Percentiles rank a stretch among this genome's conserved stretches.
phyloP scores from a whole-genome alignment of 2,329 filamentous ascomycete genomes.

The Fusarium siculi region DNA sequence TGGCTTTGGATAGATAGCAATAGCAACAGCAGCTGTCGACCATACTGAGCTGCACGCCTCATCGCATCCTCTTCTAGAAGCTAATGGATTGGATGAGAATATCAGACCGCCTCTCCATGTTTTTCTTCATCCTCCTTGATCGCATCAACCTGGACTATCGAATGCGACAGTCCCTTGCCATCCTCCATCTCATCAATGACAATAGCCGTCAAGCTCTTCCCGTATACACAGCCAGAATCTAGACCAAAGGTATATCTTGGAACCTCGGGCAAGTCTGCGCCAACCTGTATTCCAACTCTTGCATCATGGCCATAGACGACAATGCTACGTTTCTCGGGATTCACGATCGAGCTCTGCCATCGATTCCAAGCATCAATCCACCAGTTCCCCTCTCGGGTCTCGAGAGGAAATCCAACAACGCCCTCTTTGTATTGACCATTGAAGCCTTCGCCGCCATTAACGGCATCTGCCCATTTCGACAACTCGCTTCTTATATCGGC shows the following conservation, averaged over 20 bases:
- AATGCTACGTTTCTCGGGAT: slow-evolving; percentile 57
- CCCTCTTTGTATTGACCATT: background rate
- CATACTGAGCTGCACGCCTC: no score
- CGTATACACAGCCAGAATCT: slow-evolving; percentile 81
- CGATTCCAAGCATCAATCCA: slow-evolving; percentile 37
- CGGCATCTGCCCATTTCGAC: background rate
- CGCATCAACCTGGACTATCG: slow-evolving; percentile 20
- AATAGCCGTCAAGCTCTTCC: slow-evolving; percentile 48
- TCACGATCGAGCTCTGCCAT: slow-evolving; percentile 21
- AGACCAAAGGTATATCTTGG: slow-evolving; percentile 79
- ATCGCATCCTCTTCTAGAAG: background rate
- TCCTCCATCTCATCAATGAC: background rate
- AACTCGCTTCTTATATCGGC: background rate
- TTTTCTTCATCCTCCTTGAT: background rate
- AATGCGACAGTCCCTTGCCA: slow-evolving; percentile 6
- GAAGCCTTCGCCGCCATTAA: slow-evolving; percentile 6
- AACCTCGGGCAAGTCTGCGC: slow-evolving; percentile 28
- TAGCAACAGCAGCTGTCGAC: background rate
- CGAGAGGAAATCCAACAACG: slow-evolving; percentile 5
- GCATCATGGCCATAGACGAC: slow-evolving; percentile 89
- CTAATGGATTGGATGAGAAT: background rate
- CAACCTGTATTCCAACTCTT: slow-evolving; percentile 66
- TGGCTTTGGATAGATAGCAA: no score
- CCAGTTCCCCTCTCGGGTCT: slow-evolving; percentile 26
- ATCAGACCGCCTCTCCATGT: background rate